Base-by-base conservation (phyloP, 2,329 filamentous ascomycete genomes). In the Hymenotorrendiella dingleyae region DNA sequence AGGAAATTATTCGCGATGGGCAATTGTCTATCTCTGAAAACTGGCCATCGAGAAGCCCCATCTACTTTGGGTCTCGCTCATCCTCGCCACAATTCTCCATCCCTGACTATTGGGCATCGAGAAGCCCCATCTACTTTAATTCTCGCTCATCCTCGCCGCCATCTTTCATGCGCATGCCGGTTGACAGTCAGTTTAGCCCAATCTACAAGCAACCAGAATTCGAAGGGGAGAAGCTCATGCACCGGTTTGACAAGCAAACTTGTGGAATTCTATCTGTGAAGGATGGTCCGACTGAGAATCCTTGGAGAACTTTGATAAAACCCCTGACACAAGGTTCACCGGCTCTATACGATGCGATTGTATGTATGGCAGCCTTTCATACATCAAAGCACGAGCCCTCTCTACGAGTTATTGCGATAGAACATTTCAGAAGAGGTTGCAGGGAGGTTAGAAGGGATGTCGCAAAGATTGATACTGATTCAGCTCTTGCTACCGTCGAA, bases 251-350 rank as follows among this genome's bases (percentile, higher is more conserved):
- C 54, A 72, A 70, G 50, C 67, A 80, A 43, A 86, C 82, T 0
- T 86, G 82, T 56, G 80, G 80, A 3, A 82, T 86, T 36, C 66
- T 86, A 16, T 86, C 82, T 1, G 71, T 86, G 39, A 85, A 84
- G 56, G 80, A 86, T 59, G 82, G 81, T 0, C 70, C 73, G 6
- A 75, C 70, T 2, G 82, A 86, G 53, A 86, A 86, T 55, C 82
- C 82, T 2, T 86, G 82, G 82, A 72, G 80, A 21, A 84, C 74
- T 5, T 66, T 83, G 34, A 68, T 86, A n/a, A 84, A 80, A 79
- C 82, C 82, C 1, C 62, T 86, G 36, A 78, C 80, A 3, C 71
- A 70, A 51, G 70, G 79, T 36, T 82, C 74, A 4, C 77, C 79
- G 2, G 80, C 81, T 3, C 64, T 86, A 26, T 81, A 79, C 51